Base-by-base conservation (phyloP, 2,329 filamentous ascomycete species). In the Fusarium sp. region DNA sequence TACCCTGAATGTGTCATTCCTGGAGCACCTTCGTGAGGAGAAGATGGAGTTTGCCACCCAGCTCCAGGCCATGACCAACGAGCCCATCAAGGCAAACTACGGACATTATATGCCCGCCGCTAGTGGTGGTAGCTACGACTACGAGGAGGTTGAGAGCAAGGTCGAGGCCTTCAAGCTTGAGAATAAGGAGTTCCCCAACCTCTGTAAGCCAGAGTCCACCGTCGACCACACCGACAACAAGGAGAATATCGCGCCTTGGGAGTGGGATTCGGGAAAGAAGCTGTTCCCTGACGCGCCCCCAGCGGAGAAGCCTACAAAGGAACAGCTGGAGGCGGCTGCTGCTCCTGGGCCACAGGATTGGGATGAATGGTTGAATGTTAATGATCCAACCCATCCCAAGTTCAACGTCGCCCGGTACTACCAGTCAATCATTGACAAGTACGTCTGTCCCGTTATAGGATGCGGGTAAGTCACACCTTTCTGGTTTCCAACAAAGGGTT, bases 371-470 rank as follows among this genome's bases (percentile, higher is more conserved):
- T 65, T 78, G 62, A 80, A 81, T 25, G 72, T 78, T 5, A 63
- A 83, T 38, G 85, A 92, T 65, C 90, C 90, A 0, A 72, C 83
- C 5, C 83, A 85, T 59, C 80, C 79, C 1, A 80, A 83, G 11
- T 92, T 89, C 80, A 84, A 87, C 47, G 79, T 84, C 1, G 80
- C 83, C 2, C 80, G 81, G 7, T 91, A 90, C 82, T 85, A 79
- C 65, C 81, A 86, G 45, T 62, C 79, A 0, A 79, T 85, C 33
- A 81, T 84, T 2, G 78, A 81, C 54, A 84, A 82, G 58, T 93
- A 85, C 81, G 83, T 80, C 63, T 93, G 91, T 64, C 90, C 90
- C 0, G 85, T 88, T 65, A 71, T 74, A 1, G 74, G 79, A 4
- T 92, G 91, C 85, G 81, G 82, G 85, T 89, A 82, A 83, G 84